Evolutionary conservation across 2,329 filamentous ascomycete genomes (phyloP).

Genomic region (Cladophialophora exuberans): DNA sequence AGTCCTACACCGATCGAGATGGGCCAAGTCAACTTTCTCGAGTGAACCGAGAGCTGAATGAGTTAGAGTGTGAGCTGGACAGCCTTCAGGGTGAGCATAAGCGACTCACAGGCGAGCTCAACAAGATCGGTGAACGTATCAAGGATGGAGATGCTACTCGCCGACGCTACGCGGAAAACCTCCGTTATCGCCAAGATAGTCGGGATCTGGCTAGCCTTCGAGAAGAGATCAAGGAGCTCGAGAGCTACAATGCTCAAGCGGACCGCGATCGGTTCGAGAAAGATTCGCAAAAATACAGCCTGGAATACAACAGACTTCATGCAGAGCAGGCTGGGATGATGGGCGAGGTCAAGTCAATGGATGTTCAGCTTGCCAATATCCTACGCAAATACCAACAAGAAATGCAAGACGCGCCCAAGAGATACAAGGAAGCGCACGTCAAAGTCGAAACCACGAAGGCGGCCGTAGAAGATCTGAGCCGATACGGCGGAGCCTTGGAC

Average conservation of each 20-base stretch:
- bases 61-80: constrained; percentile 67
- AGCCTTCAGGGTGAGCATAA: constrained; percentile 69
- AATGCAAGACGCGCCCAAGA: constrained; percentile 77
- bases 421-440: constrained; percentile 87
- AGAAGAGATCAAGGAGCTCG: constrained; percentile 72
- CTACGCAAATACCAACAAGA: constrained; percentile 80
- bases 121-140: constrained; percentile 76
- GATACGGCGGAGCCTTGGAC: constrained; percentile 82
- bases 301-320: constrained; percentile 68
- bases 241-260: constrained; percentile 77
- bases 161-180: constrained; percentile 85
- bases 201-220: constrained; percentile 69
- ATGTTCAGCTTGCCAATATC: constrained; percentile 75
- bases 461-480: constrained; percentile 84
- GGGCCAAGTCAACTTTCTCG: constrained; percentile 72
- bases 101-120: constrained; percentile 69
- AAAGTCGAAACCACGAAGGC: constrained; percentile 90
- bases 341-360: constrained; percentile 81
- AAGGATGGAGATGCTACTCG: constrained; percentile 80
- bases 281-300: constrained; percentile 71
- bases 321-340: constrained; percentile 75
- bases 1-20: constrained; percentile 74
- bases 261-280: constrained; percentile 75
- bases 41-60: constrained; percentile 70
- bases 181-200: constrained; percentile 78